Percentiles rank a stretch among this genome's conserved stretches.
These are phyloP conservation scores for Phoma herbarum DNA, from an alignment of 2,329 filamentous ascomycete genomes.

Conservation along the genomic window DNA sequence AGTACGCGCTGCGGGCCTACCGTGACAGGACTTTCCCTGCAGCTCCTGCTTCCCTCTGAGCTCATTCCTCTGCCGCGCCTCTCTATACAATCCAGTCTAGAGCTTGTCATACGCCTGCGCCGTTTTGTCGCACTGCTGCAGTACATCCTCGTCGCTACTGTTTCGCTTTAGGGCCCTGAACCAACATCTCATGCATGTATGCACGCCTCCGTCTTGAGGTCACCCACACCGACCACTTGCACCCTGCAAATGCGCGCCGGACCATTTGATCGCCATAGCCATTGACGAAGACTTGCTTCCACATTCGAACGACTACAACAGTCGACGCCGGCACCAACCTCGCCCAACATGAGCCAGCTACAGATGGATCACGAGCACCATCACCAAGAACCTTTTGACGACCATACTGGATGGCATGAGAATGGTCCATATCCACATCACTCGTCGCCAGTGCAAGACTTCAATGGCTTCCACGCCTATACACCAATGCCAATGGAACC, in stretches of 20 bases:
- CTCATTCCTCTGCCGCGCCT: conserved; percentile 35
- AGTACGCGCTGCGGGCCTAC: conserved; percentile 48
- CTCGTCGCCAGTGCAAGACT: conserved; percentile 53
- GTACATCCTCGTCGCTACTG: conserved; percentile 36
- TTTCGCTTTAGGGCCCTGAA: conserved; percentile 48
- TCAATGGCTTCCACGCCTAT: conserved; percentile 51
- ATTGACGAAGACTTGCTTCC: conserved; percentile 41
- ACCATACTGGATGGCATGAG: conserved; percentile 47
- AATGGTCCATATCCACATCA: conserved; percentile 47
- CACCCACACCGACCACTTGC: conserved; percentile 43
- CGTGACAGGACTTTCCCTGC: conserved; percentile 46
- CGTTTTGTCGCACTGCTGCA: conserved; percentile 37
- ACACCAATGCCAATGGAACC: conserved; percentile 53
- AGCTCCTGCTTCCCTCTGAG: conserved; percentile 34
- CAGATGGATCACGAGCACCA: conserved; percentile 54
- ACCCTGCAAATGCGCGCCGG: conserved; percentile 46
- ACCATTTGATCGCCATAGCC: conserved; percentile 34
- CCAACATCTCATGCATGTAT: conserved; percentile 51
- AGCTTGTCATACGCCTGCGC: conserved; percentile 36
- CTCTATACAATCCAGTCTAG: conserved; percentile 29
- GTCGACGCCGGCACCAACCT: conserved; percentile 27
- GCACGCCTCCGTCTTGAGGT: conserved; percentile 45
- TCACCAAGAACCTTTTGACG: conserved; percentile 47
- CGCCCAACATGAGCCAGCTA: conserved; percentile 51
- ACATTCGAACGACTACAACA: conserved; percentile 34